Percentiles rank a stretch among this genome's conserved stretches.
Conservation (phyloP, 176 grass and related monocot species). For the Pharus latifolius region DNA sequence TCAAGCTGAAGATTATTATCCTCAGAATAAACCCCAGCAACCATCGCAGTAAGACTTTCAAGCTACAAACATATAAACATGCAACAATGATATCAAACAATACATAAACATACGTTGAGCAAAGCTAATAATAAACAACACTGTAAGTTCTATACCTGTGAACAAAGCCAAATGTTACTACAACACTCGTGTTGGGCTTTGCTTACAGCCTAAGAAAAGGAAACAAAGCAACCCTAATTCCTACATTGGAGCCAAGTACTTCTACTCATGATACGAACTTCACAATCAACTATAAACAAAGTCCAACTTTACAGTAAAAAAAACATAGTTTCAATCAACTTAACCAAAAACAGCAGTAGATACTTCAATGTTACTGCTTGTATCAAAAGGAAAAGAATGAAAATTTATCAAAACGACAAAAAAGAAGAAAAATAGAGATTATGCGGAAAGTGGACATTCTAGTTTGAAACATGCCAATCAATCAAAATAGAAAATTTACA, state of each 20-base stretch:
- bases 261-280: neutral
- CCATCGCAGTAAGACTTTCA: constrained; percentile 88
- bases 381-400: neutral
- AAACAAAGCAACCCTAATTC: neutral
- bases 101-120: too few relatives aligned
- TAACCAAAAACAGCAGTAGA: neutral
- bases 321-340: neutral
- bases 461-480: too few relatives aligned
- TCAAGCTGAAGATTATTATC: constrained; percentile 66
- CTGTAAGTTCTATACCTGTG: neutral
- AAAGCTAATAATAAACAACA: neutral
- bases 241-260: neutral
- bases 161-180: neutral
- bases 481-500: too few relatives aligned
- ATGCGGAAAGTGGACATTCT: too few relatives aligned
- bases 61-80: constrained; percentile 65
- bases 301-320: neutral
- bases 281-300: neutral
- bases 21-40: constrained; percentile 67
- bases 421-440: too few relatives aligned
- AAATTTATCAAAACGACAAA: too few relatives aligned
- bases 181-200: neutral
- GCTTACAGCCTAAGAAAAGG: too few relatives aligned
- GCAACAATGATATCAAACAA: constrained; percentile 9
- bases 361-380: neutral